Evolutionary conservation across 2,329 filamentous ascomycete genomes (phyloP).

Genomic region (Colletotrichum theobromicola): DNA sequence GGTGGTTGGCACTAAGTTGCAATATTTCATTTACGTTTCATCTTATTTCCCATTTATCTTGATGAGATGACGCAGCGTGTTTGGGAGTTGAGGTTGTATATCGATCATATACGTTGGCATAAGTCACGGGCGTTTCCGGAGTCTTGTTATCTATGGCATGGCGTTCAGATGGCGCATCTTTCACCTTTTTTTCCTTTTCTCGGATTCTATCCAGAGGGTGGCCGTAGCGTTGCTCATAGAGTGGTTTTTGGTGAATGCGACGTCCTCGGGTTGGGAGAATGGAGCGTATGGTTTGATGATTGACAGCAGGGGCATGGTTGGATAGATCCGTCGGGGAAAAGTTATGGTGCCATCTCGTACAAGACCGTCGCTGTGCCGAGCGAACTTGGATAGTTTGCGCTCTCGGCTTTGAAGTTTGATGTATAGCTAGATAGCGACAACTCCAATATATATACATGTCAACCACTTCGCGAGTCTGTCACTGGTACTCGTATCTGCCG

Average conservation of each 20-base stretch:
- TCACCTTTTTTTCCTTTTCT: neutral
- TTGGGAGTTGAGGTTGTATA: constrained; percentile 6
- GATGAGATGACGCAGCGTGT: constrained; percentile 20
- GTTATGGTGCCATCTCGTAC: neutral
- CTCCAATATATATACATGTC: neutral
- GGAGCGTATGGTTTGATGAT: neutral
- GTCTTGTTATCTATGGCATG: neutral
- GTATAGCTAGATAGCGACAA: constrained; percentile 11
- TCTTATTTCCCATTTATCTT: neutral
- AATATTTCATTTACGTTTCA: neutral
- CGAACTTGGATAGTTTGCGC: neutral
- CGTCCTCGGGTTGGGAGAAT: neutral
- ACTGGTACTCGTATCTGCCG: too few relatives aligned
- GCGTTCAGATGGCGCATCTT: constrained; percentile 4
- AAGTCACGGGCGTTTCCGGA: neutral
- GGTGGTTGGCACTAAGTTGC: neutral
- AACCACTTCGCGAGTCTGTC: too few relatives aligned
- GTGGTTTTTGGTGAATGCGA: neutral
- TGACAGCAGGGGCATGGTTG: neutral
- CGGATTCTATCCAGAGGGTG: neutral
- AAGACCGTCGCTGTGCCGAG: neutral
- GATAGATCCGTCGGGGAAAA: neutral
- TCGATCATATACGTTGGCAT: neutral
- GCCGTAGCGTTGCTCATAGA: neutral
- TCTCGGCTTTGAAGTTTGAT: constrained; percentile 1